Base-by-base conservation (phyloP, 2,329 filamentous ascomycete genomes). In the Neophaeococcomyces mojaviensis region DNA sequence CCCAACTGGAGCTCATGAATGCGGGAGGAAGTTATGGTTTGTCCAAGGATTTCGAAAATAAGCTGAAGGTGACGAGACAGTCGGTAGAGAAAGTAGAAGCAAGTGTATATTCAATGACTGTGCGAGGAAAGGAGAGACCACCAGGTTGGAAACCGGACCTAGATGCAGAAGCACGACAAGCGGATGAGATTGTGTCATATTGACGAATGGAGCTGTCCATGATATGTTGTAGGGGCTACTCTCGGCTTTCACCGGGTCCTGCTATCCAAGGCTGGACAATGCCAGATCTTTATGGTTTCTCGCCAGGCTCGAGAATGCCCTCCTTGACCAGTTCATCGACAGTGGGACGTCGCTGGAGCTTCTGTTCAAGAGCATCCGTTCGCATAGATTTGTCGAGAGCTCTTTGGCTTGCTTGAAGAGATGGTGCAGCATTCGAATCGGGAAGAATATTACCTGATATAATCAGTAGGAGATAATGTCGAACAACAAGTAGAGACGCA, bases 61-160 rank as follows among this genome's bases (percentile, higher is more conserved):
- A 98, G 74, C 78, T 88, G 68, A 79, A 82, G 33, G 84, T 89
- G 1, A 94, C 96, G 85, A 77, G 82, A 58, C 78, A 79, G 60
- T 94, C 88, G 63, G 88, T 98, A 20, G 82, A 84, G 60, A 98
- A 98, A 73, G 92, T 98, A 9, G 92, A 98, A 74, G 82, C 79
- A 55, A 78, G 90, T 19, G 81, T 88, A 24, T 98, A 97, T 64
- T 88, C 88, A 3, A 78, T 96, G 55, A 80, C 84, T 24, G 86
- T 98, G 18, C 75, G 92, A 43, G 90, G 90, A 0, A 86, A 83
- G 43, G 92, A 98, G 71, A 72, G 88, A 51, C 90, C 90, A 0
- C 86, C 84, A 61, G 90, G 90, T 0, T 97, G 90, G 90, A 77
- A 92, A 61, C 90, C 89, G 3, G 89, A 95, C 61, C 65, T 86